These are phyloP conservation scores for Phytophthora sojae DNA, from an alignment of 352 stramenopile species.

Conservation along the genomic window DNA sequence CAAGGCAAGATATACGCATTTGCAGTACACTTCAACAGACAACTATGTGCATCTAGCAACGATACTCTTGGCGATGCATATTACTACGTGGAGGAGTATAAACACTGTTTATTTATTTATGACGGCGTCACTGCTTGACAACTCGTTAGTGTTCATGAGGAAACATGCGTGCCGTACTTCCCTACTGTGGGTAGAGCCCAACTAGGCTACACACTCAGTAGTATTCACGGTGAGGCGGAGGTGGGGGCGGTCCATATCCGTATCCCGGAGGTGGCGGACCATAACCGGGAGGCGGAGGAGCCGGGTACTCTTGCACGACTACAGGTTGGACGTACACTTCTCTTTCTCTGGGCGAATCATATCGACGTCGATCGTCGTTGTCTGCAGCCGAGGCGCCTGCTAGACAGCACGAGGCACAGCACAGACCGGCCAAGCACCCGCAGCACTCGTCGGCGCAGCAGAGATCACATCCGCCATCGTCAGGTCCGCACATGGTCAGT, in stretches of 20 bases:
- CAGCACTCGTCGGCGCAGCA: constrained; percentile 35
- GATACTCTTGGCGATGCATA: too few species aligned
- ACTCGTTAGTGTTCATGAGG: too few species aligned
- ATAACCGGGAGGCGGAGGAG: constrained; percentile 7
- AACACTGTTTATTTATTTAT: too few species aligned
- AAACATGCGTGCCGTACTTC: too few species aligned
- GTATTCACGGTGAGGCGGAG: constrained; percentile 25
- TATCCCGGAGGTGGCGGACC: constrained; percentile 27
- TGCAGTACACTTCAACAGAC: too few species aligned
- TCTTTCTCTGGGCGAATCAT: constrained; percentile 23
- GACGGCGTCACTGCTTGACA: too few species aligned
- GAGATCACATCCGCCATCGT: constrained; percentile 22
- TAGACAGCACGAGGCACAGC: constrained; percentile 38
- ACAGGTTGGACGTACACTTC: constrained; percentile 39
- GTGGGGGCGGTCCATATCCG: constrained; percentile 26
- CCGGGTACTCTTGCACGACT: constrained; percentile 20
- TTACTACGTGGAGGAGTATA: too few species aligned
- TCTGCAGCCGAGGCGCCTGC: constrained; percentile 25
- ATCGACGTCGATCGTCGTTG: constrained; percentile 20
- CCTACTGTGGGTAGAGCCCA: too few species aligned
- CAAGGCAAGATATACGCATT: too few species aligned
- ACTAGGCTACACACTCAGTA: constrained; percentile 12
- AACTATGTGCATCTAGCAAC: too few species aligned
- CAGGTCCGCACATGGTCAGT: constrained; percentile 27
- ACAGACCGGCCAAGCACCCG: constrained; percentile 32